phyloP scores from a whole-genome alignment of 805 yeast genomes.

The Sporopachydermia lactativora region DNA sequence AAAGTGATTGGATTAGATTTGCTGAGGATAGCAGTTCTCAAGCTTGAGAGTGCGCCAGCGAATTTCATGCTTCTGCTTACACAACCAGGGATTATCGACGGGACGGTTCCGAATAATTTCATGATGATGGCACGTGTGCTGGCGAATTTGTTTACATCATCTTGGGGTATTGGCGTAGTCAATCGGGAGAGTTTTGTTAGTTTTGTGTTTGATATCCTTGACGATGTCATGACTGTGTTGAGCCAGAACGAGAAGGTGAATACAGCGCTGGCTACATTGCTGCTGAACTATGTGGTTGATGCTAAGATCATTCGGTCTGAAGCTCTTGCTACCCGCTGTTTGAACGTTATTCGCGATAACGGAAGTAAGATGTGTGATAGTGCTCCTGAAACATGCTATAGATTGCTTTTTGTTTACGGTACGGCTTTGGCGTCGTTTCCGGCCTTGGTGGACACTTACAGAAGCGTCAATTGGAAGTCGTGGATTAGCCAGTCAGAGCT shows the following conservation, averaged over 20 bases:
- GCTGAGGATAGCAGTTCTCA: slow-evolving; percentile 35
- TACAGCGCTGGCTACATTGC: slow-evolving; percentile 33
- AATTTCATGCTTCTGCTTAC: slow-evolving; percentile 12
- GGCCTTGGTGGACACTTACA: neutral
- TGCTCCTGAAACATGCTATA: slow-evolving; percentile 54
- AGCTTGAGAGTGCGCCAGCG: slow-evolving; percentile 22
- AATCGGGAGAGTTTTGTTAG: slow-evolving; percentile 2
- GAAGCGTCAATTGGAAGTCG: no score
- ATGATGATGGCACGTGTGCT: slow-evolving; percentile 46
- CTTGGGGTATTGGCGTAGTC: slow-evolving; percentile 6
- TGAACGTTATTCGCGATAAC: slow-evolving; percentile 17
- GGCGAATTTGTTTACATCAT: slow-evolving; percentile 34
- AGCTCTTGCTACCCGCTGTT: slow-evolving; percentile 18
- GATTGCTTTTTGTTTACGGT: slow-evolving; percentile 49
- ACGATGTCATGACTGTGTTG: slow-evolving; percentile 4
- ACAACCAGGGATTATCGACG: slow-evolving; percentile 14
- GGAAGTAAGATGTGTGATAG: slow-evolving; percentile 18
- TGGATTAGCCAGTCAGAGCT: neutral
- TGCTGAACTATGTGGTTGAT: slow-evolving; percentile 33
- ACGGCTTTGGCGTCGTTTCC: slow-evolving; percentile 25
- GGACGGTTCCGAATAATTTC: slow-evolving; percentile 21
- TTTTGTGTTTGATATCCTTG: slow-evolving; percentile 6
- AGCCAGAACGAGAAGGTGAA: slow-evolving; percentile 9
- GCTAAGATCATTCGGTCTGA: slow-evolving; percentile 17
- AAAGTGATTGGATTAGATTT: slow-evolving; percentile 48